Evolutionary conservation across 179 eudicot species (phyloP).

Genomic region (Beta lomatogona): DNA sequence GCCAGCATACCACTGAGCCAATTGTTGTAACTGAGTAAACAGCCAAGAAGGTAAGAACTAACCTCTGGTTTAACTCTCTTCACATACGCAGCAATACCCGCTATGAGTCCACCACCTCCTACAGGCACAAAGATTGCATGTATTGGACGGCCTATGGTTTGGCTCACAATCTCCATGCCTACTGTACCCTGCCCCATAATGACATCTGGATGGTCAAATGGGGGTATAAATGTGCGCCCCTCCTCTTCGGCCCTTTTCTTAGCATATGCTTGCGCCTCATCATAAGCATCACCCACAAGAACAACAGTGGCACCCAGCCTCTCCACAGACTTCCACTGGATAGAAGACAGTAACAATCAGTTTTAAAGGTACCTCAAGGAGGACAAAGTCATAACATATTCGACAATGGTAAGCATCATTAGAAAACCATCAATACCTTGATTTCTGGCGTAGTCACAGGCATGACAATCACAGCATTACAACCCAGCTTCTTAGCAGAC

Average conservation of each 20-base stretch:
- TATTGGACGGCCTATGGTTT: slow-evolving; percentile 56
- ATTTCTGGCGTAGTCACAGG: slow-evolving; percentile 98
- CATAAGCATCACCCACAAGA: slow-evolving; percentile 90
- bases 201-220: slow-evolving; percentile 94
- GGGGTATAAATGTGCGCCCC: slow-evolving; percentile 84
- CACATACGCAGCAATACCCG: slow-evolving; percentile 95
- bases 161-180: slow-evolving; percentile 95
- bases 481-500: slow-evolving; percentile 74
- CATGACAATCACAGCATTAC: slow-evolving; percentile 92
- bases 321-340: slow-evolving; percentile 92
- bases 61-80: slow-evolving; percentile 94
- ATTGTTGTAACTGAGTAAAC: too few relatives aligned
- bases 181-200: slow-evolving; percentile 92
- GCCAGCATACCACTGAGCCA: too few relatives aligned
- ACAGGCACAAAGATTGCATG: slow-evolving; percentile 96
- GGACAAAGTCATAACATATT: not conserved
- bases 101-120: slow-evolving; percentile 97
- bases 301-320: slow-evolving; percentile 95
- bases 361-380: not conserved
- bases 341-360: slow-evolving; percentile 14
- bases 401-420: not conserved
- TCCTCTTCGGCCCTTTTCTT: slow-evolving; percentile 66
- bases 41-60: slow-evolving; percentile 23
- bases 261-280: slow-evolving; percentile 94
- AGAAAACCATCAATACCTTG: slow-evolving; percentile 52